Evolutionary conservation across 805 yeast species (phyloP).

Genomic region (Teunomyces pallodes): DNA sequence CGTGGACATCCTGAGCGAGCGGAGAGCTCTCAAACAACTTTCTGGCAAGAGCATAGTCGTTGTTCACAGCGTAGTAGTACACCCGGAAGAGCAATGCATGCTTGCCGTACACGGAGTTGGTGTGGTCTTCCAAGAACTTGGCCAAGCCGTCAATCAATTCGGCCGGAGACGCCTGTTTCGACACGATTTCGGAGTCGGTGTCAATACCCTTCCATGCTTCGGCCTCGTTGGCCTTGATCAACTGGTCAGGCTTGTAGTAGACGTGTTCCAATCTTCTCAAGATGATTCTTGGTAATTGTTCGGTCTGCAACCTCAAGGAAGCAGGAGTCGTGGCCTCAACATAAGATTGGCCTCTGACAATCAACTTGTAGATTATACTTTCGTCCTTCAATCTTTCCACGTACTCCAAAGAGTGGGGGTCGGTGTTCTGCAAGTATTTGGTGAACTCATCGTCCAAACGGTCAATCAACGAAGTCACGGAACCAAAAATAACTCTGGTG

Average conservation of each 20-base stretch:
- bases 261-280: constrained; percentile 87
- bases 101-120: constrained; percentile 68
- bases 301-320: constrained; percentile 39
- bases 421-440: constrained; percentile 80
- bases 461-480: constrained; percentile 82
- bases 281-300: constrained; percentile 69
- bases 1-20: constrained; percentile 46
- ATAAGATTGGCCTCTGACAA: constrained; percentile 84
- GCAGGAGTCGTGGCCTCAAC: constrained; percentile 62
- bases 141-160: constrained; percentile 64
- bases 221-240: constrained; percentile 66
- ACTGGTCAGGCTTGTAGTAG: constrained; percentile 83
- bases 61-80: constrained; percentile 88
- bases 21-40: constrained; percentile 86
- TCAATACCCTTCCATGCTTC: constrained; percentile 68
- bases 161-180: constrained; percentile 36
- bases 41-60: constrained; percentile 79
- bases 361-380: constrained; percentile 64
- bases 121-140: constrained; percentile 62
- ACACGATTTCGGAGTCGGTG: constrained; percentile 21
- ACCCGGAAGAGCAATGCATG: constrained; percentile 82
- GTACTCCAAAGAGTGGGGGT: constrained; percentile 94
- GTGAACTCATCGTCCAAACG: constrained; percentile 94
- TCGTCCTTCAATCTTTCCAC: constrained; percentile 89
- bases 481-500: constrained; percentile 73